Evolutionary conservation across 768 basidiomycete species (phyloP), one percentile per base, ranked within the genome.

Genomic region (Favolaschia claudopus): DNA sequence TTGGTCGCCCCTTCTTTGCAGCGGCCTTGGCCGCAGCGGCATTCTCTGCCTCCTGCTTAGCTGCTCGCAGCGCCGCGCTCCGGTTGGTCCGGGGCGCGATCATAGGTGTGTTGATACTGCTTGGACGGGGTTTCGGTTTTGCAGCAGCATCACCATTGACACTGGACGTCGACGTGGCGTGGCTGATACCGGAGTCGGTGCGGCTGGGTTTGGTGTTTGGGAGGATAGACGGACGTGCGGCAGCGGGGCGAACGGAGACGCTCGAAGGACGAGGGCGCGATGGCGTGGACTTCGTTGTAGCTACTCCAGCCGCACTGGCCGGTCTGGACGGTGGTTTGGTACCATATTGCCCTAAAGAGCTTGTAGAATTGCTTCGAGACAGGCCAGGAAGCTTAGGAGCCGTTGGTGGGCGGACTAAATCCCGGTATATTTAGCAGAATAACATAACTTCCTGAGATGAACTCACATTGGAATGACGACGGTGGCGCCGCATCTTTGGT

Each of bases 11-110:
- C 22, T 78, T 79, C 63, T 73, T 76, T 28, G 75, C 76, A n/a
- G 76, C 77, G n/a, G 77, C 77, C 13, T 74, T 72, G n/a, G 77
- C 77, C 5, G 78, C 76, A 1, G 70, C 72, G 19, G 72, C 72
- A n/a, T 75, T 73, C 67, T 83, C 82, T 29, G 77, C 79, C 57
- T 83, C 88, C 75, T 84, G 79, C 77, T 92, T 92, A 60, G 87
- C 88, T 12, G 80, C 84, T 22, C 92, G 80, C 51, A 94, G 70
- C 7, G 85, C 74, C 3, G 93, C 91, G 65, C 88, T 92, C 71
- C 82, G 86, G 72, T 95, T 95, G 60, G 79, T 83, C 51, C 89
- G 80, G 8, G 92, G 93, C 9, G 73, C 71, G 58, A 93, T 90
- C 5, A 80, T 77, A 2, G 92, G 91, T 1, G 80, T 78, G 47